Evolutionary conservation across 2,329 filamentous ascomycete species (phyloP), one percentile per base, ranked within the genome.

Genomic region (Talaromyces sp.): DNA sequence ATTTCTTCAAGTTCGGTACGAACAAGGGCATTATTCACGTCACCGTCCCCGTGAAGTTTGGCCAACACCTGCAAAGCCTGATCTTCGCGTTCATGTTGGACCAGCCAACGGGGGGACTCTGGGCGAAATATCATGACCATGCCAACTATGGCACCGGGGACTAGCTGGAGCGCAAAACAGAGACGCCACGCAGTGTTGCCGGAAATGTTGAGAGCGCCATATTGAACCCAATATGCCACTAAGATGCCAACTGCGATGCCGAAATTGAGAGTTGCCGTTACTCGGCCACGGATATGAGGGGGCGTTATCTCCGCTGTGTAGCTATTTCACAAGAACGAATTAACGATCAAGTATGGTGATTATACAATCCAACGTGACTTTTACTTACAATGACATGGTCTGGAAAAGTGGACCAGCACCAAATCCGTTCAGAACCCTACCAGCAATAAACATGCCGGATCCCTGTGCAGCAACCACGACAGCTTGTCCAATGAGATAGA

Each of bases 321-420:
- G 19, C 58, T 60, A 38, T 43, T 22, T 25, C 8, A 53, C 5
- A 29, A 53, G 5, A 36, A 36, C 34, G 49, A 53, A 17, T 15
- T 27, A 43, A 43, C 40, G 15, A 25, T 53, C 49, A 53, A 17
- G 27, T 49, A 49, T 49, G 45, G 27, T 19, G 11, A 29, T 25
- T 17, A 36, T 6, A 19, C 6, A 19, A 38, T 25, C n/a, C 17
- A 25, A 43, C 2, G n/a, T 15, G 40, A 43, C 17, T 19, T 43
- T 43, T n/a, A 60, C 58, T 45, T 60, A 60, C 58, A 60, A 25
- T 45, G 58, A 60, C 13, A 60, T 47, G 4, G 58, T 60, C 22
- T 60, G 58, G 25, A 45, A 60, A 11, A 60, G 19, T 8, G 29
- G n/a, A 19, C 58, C 58, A 47, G 58, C 58, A 11, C 58, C 58